These are phyloP conservation scores for Acer yangbiense DNA, from an alignment of 345 rosid genomes.

Conservation along the genomic window DNA sequence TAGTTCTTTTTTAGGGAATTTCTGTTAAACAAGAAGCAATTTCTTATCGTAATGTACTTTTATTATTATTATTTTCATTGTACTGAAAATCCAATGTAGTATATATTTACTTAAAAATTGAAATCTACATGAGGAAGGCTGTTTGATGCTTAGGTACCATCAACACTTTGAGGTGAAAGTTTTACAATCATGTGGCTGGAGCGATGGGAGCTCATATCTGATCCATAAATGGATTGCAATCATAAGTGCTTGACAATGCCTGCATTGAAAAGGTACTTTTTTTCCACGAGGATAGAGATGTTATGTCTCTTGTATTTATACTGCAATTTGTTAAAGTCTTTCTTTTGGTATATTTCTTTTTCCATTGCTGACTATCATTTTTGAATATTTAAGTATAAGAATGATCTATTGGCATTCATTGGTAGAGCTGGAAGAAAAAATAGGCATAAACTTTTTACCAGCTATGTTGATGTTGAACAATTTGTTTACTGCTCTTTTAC, in stretches of 20 bases:
- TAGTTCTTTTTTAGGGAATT: not conserved
- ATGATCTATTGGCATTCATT: not conserved
- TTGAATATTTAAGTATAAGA: not conserved
- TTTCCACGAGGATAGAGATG: not conserved
- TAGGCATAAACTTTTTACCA: not conserved
- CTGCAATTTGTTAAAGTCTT: not conserved
- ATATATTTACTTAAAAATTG: not conserved
- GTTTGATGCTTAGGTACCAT: not conserved
- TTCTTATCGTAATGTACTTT: not conserved
- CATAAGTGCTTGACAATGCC: not conserved
- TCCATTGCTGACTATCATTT: not conserved
- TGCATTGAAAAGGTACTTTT: not conserved
- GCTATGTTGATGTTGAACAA: not conserved
- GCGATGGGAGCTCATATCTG: not conserved
- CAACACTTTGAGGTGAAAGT: not conserved
- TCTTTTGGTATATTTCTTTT: not conserved
- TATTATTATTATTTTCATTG: not conserved
- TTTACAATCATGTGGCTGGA: conserved; percentile 3
- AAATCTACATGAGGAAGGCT: not conserved
- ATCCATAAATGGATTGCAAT: not conserved
- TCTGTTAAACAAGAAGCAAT: not conserved
- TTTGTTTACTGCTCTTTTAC: not conserved
- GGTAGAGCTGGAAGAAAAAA: conserved; percentile 2
- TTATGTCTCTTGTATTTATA: not conserved
- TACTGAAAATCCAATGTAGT: not conserved